Base-by-base conservation (phyloP, 192 early-diverging fungal species). In the Umbelopsis isabellina region DNA sequence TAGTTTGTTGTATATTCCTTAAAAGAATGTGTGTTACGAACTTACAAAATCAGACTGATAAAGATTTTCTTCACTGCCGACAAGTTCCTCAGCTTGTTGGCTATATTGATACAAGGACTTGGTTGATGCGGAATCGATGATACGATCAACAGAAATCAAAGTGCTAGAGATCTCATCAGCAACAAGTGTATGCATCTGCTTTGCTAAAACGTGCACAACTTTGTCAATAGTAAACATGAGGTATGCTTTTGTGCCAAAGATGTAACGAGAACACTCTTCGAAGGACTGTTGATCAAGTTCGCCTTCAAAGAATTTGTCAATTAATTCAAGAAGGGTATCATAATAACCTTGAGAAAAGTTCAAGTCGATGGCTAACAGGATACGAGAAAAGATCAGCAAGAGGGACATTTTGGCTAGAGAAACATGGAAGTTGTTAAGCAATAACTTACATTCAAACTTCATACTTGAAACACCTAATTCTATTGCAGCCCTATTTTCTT, bases 211-310 rank as follows among this genome's bases (percentile, higher is more conserved):
- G 72, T 90, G 89, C 23, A 93, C 85, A 33, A 97, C 83, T 74
- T 94, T 95, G 79, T 98, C 97, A 10, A 98, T 80, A 0, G 95
- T 96, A 66, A 97, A 92, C 23, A 95, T 84, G 48, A 91, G 74
- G 72, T 97, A 97, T 0, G 93, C 98, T 47, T 93, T 88, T 49
- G 93, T 97, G 18, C 91, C 89, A 80, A 94, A 98, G 78, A 99
- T 80, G 37, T 89, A 86, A 0, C 98, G 91, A 46, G 89, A 80
- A 37, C 84, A 84, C 65, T 99, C 97, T 71, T 99, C 98, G 85
- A 93, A 99, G 66, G 83, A 82, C 41, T 80, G 82, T 22, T 85
- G 74, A 30, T 98, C 96, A 67, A 96, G 77, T 53, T 97, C 91
- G 41, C 89, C 89, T 45, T 89, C 89, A 79, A 98, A 79, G 68